Conservation (phyloP, 352 stramenopile species). For the Phytophthora tubulina region DNA sequence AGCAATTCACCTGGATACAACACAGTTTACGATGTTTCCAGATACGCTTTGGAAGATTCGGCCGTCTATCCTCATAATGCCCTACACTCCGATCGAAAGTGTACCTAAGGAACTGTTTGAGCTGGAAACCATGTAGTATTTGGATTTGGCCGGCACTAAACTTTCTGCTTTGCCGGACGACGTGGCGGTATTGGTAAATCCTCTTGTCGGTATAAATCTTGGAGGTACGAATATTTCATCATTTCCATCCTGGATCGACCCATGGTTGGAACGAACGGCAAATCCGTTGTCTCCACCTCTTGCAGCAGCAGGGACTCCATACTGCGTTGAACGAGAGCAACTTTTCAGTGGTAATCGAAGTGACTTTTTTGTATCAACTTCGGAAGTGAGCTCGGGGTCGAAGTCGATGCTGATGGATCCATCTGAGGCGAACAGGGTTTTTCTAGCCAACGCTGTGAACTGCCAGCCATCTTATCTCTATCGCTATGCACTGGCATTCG, state of each 20-base stretch:
- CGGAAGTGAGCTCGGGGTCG: neutral
- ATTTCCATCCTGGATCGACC: slow-evolving; percentile 40
- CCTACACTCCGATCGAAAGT: slow-evolving; percentile 25
- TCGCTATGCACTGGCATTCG: slow-evolving; percentile 31
- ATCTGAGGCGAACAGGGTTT: slow-evolving; percentile 15
- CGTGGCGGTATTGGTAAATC: slow-evolving; percentile 22
- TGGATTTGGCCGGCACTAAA: slow-evolving; percentile 35
- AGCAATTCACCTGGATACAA: slow-evolving; percentile 35
- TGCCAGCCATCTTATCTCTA: slow-evolving; percentile 32
- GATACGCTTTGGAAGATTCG: slow-evolving; percentile 30
- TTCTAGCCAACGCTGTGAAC: slow-evolving; percentile 26
- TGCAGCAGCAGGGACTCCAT: slow-evolving; percentile 28
- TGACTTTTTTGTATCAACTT: slow-evolving; percentile 6
- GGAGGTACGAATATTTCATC: slow-evolving; percentile 36
- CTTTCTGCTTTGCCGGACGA: slow-evolving; percentile 31
- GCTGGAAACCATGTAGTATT: slow-evolving; percentile 37
- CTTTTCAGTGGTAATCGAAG: slow-evolving; percentile 23
- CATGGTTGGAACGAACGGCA: slow-evolving; percentile 27
- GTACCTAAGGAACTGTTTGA: slow-evolving; percentile 38
- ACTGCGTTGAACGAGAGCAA: slow-evolving; percentile 27
- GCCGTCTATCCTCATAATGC: slow-evolving; percentile 30
- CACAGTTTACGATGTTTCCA: slow-evolving; percentile 38
- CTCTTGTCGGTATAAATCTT: slow-evolving; percentile 35
- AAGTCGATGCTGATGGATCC: slow-evolving; percentile 29
- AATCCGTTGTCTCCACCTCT: slow-evolving; percentile 17